Conservation (phyloP, 192 early-diverging fungal genomes). For the Coemansia sp. region DNA sequence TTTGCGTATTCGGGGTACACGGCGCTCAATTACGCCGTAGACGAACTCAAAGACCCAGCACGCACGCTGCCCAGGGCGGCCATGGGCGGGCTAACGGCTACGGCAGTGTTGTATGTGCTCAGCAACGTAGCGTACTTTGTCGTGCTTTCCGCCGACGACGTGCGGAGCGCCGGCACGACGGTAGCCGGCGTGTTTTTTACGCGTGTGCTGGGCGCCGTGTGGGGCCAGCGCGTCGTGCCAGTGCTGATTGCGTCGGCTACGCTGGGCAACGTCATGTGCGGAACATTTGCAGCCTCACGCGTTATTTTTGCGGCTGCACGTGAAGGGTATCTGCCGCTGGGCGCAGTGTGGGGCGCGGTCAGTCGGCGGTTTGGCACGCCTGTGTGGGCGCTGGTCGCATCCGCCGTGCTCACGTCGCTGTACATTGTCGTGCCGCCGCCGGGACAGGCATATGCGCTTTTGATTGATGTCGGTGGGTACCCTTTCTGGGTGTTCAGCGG, state of each 20-base stretch:
- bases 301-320: slow-evolving; percentile 55
- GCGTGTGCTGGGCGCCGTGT: slow-evolving; percentile 37
- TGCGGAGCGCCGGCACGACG: slow-evolving; percentile 26
- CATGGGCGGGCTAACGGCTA: slow-evolving; percentile 50
- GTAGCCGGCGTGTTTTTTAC: slow-evolving; percentile 55
- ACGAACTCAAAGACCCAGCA: slow-evolving; percentile 57
- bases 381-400: slow-evolving; percentile 21
- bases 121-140: slow-evolving; percentile 57
- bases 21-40: slow-evolving; percentile 59
- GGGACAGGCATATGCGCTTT: slow-evolving; percentile 55
- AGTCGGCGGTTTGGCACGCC: slow-evolving; percentile 39
- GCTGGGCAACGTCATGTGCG: slow-evolving; percentile 51
- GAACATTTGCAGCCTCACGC: slow-evolving; percentile 44
- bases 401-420: slow-evolving; percentile 17
- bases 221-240: slow-evolving; percentile 53
- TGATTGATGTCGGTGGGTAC: slow-evolving; percentile 56
- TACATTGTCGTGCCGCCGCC: slow-evolving; percentile 51
- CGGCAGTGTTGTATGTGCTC: slow-evolving; percentile 57
- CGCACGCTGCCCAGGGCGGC: slow-evolving; percentile 60
- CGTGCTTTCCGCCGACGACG: slow-evolving; percentile 41
- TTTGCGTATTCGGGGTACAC: slow-evolving; percentile 61
- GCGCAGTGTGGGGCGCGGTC: slow-evolving; percentile 34
- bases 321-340: slow-evolving; percentile 54
- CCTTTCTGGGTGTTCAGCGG: slow-evolving; percentile 57
- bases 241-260: slow-evolving; percentile 48